These are phyloP conservation scores for Rhodotorula mucilaginosa DNA, from an alignment of 1,284 basidiomycete genomes.

Conservation along the genomic window DNA sequence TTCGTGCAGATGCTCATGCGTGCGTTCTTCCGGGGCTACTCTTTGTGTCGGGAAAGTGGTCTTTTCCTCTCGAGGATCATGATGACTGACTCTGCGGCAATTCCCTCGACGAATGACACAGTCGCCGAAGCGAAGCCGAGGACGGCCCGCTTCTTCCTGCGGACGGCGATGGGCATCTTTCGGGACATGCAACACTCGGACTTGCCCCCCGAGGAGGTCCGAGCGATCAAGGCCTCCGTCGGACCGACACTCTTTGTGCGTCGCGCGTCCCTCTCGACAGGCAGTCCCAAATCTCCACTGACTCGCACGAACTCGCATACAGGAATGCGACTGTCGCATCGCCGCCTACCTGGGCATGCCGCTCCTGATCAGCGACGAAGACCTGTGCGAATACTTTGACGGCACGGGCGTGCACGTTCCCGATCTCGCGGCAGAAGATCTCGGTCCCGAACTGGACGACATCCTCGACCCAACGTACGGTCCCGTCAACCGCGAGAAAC, in stretches of 20 bases:
- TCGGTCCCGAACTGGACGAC: conserved; percentile 22
- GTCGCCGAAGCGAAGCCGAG: conserved; percentile 35
- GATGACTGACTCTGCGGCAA: no score
- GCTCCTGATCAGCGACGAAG: conserved; percentile 24
- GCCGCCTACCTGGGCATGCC: conserved; percentile 35
- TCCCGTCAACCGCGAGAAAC: conserved; percentile 16
- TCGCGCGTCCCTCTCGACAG: neutral
- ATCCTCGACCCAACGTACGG: conserved; percentile 22
- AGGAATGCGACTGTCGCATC: conserved; percentile 37
- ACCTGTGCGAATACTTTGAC: conserved; percentile 33
- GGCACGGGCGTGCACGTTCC: conserved; percentile 35
- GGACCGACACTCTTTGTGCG: conserved; percentile 30
- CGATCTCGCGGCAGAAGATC: conserved; percentile 27
- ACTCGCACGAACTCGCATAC: neutral
- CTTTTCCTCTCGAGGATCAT: no score
- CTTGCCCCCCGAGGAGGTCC: conserved; percentile 10
- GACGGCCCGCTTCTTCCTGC: conserved; percentile 37
- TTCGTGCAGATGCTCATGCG: conserved; percentile 37
- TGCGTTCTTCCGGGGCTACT: neutral
- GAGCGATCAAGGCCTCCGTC: conserved; percentile 26
- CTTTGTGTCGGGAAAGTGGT: no score
- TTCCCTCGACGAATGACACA: neutral
- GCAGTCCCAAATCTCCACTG: no score
- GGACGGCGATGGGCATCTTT: conserved; percentile 35
- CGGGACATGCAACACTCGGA: conserved; percentile 28